Conservation (phyloP, 2,329 filamentous ascomycete genomes). For the Calonectria fujianensis region DNA sequence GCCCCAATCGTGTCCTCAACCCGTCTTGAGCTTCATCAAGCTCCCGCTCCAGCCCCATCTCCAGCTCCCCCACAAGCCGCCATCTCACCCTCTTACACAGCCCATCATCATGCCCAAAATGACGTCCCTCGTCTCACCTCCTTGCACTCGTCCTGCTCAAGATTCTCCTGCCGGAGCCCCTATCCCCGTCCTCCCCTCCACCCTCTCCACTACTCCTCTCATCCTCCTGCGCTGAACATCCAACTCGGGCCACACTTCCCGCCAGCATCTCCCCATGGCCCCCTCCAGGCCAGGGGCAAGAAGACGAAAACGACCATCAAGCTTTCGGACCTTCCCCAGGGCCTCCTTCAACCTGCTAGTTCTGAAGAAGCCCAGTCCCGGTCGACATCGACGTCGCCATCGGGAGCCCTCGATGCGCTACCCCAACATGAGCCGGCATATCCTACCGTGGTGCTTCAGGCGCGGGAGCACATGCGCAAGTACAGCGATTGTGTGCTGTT, state of each 20-base stretch:
- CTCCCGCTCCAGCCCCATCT: neutral
- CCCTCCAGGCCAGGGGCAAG: conserved; percentile 65
- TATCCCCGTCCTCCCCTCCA: conserved; percentile 34
- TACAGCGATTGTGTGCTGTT: conserved; percentile 94
- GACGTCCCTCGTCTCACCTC: conserved; percentile 37
- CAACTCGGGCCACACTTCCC: conserved; percentile 48
- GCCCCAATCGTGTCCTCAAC: conserved; percentile 28
- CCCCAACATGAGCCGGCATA: conserved; percentile 75
- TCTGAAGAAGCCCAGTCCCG: conserved; percentile 14
- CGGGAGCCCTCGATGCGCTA: conserved; percentile 43
- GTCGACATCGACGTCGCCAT: conserved; percentile 39
- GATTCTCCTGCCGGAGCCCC: conserved; percentile 22
- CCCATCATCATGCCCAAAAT: conserved; percentile 35
- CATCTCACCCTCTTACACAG: conserved; percentile 20
- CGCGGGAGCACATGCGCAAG: conserved; percentile 90
- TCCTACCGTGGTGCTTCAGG: conserved; percentile 92
- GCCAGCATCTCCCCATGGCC: conserved; percentile 47
- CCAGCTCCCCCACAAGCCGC: conserved; percentile 20
- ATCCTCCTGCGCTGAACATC: conserved; percentile 28
- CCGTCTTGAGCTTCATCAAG: conserved; percentile 33
- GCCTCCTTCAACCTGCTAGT: conserved; percentile 58
- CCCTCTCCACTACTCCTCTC: conserved; percentile 37
- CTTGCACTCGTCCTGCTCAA: conserved; percentile 12
- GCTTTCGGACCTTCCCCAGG: conserved; percentile 75
- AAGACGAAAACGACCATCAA: conserved; percentile 73